Evolutionary conservation across 495 filamentous ascomycete species (phyloP).

Genomic region (Penicillium bovifimosum): DNA sequence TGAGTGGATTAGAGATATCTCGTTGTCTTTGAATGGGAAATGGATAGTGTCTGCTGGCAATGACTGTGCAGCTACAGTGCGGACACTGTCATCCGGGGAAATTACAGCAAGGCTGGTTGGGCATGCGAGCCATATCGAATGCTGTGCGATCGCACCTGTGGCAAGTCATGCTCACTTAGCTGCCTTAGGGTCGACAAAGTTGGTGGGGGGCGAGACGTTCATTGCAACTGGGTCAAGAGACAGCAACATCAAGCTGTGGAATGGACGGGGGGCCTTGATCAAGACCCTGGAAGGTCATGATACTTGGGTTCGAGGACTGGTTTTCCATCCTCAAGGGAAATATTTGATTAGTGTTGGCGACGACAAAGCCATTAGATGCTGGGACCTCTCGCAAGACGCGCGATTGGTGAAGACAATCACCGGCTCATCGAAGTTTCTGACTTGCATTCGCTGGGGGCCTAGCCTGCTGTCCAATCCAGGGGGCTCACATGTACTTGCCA

Average conservation of each 20-base stretch:
- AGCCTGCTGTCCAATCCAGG: conserved; percentile 35
- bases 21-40: too few species aligned
- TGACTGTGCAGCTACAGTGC: too few species aligned
- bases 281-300: conserved; percentile 89
- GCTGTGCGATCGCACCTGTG: too few species aligned
- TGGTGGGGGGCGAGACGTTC: conserved; percentile 63
- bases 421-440: conserved; percentile 73
- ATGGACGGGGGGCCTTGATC: conserved; percentile 41
- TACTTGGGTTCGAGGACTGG: conserved; percentile 82
- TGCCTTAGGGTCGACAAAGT: conserved; percentile 68
- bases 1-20: too few species aligned
- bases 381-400: conserved; percentile 86
- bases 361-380: conserved; percentile 86
- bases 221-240: conserved; percentile 5
- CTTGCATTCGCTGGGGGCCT: conserved; percentile 81
- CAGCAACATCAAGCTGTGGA: too few species aligned
- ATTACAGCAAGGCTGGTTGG: too few species aligned
- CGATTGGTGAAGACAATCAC: conserved; percentile 73
- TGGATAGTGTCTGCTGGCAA: too few species aligned
- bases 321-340: conserved; percentile 86
- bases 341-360: conserved; percentile 78
- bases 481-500: too few species aligned
- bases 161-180: conserved; percentile 28
- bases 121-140: too few species aligned
- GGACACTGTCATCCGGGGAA: too few species aligned